Conservation (phyloP, 192 early-diverging fungal genomes). For the Rhizoclosmatium globosum region DNA sequence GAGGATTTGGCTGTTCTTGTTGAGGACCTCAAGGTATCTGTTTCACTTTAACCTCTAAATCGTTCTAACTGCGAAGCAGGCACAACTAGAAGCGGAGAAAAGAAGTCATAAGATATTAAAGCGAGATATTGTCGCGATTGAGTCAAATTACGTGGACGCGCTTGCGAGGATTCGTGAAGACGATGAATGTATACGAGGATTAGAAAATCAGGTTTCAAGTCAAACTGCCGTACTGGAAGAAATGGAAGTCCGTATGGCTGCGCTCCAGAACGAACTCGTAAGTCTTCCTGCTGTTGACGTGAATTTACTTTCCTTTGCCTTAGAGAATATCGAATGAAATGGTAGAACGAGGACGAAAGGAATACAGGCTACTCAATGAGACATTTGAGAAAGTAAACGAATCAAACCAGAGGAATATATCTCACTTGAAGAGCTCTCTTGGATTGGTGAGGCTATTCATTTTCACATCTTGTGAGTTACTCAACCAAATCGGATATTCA, state of each 20-base stretch:
- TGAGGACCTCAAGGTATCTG: neutral
- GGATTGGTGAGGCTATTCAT: neutral
- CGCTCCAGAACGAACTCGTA: conserved; percentile 3
- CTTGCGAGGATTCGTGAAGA: neutral
- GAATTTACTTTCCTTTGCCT: neutral
- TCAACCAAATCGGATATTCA: neutral
- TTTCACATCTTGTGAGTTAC: neutral
- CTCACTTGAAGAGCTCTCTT: conserved; percentile 3
- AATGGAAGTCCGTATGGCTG: neutral
- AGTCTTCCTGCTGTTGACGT: neutral
- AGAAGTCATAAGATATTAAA: conserved; percentile 32
- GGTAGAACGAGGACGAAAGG: conserved; percentile 5
- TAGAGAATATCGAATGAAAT: conserved; percentile 19
- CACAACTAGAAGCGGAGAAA: conserved; percentile 14
- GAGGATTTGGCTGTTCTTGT: neutral
- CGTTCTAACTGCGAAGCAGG: neutral
- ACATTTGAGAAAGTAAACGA: conserved; percentile 21
- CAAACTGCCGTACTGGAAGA: neutral
- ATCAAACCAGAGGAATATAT: conserved; percentile 14
- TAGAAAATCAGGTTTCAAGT: neutral
- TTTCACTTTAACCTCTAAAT: neutral
- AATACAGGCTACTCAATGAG: conserved; percentile 20
- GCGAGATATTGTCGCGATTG: conserved; percentile 30
- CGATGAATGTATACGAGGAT: neutral
- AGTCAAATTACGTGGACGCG: neutral